Percentiles rank a stretch among this genome's conserved stretches.
These are phyloP conservation scores for Scenedesmus sp. DNA, from an alignment of 163 green algal species.

Conservation along the genomic window DNA sequence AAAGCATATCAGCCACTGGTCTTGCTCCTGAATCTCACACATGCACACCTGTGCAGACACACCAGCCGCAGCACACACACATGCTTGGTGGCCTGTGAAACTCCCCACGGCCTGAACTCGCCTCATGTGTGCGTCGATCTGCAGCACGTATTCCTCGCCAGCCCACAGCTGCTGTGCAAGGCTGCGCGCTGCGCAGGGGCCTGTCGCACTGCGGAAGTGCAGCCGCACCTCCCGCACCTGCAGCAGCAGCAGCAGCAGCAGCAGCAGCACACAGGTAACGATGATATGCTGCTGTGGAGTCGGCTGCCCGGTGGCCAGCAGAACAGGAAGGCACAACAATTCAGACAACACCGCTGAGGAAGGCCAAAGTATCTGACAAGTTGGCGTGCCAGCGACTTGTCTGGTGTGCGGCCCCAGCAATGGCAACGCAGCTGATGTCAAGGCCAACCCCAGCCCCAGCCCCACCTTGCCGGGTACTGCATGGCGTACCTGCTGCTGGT, in stretches of 20 bases:
- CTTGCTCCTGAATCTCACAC: background rate
- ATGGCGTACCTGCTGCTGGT: slow-evolving; percentile 15
- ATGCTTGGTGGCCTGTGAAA: background rate
- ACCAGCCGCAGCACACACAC: background rate
- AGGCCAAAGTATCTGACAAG: background rate
- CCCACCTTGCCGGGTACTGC: too few relatives aligned
- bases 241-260: background rate
- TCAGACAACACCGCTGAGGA: background rate
- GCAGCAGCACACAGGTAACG: background rate
- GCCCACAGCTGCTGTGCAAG: slow-evolving; percentile 76
- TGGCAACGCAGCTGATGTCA: background rate
- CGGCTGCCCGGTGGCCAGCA: background rate
- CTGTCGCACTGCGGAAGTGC: slow-evolving; percentile 64
- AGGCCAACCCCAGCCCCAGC: too few relatives aligned
- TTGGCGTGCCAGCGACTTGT: too few relatives aligned
- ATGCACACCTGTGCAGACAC: background rate
- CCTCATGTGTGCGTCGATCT: slow-evolving; percentile 87
- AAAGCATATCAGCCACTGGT: background rate
- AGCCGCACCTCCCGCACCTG: slow-evolving; percentile 75
- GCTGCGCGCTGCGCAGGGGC: slow-evolving; percentile 77
- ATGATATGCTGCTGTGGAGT: background rate
- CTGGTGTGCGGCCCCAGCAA: background rate
- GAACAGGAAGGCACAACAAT: background rate
- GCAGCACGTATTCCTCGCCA: slow-evolving; percentile 79
- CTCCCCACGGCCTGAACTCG: background rate